Conservation (phyloP, 2,329 filamentous ascomycete genomes). For the Cercospora sesami region DNA sequence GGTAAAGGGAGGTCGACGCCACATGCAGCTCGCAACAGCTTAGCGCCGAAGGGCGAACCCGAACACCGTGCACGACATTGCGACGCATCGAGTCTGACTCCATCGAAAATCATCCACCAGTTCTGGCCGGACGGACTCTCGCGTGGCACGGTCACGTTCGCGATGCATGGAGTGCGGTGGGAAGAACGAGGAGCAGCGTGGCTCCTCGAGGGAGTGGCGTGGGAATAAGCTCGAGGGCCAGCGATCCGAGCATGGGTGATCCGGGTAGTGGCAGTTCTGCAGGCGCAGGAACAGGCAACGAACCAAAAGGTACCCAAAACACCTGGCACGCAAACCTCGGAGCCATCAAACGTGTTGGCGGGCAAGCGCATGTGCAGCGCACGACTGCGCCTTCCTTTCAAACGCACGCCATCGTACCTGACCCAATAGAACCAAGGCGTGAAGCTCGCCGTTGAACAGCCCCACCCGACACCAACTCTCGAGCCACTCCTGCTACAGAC, state of each 20-base stretch:
- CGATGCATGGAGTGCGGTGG: not conserved
- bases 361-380: not conserved
- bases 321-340: not conserved
- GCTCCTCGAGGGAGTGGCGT: not conserved
- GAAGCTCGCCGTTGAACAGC: not conserved
- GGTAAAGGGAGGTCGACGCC: not conserved
- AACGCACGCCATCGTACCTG: conserved; percentile 1
- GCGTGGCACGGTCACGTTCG: not conserved
- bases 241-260: not conserved
- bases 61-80: not conserved
- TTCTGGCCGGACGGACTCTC: not conserved
- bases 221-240: not conserved
- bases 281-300: not conserved
- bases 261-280: not conserved
- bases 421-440: not conserved
- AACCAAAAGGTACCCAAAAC: not conserved
- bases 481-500: not conserved
- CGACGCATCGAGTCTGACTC: not conserved
- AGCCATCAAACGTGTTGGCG: not conserved
- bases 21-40: not conserved
- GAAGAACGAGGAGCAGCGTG: not conserved
- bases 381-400: not conserved
- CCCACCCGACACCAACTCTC: not conserved
- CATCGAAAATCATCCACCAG: no score
- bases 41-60: not conserved